These are phyloP conservation scores for Porcisia hertigi DNA, from an alignment of 208 protist species.

Conservation along the genomic window DNA sequence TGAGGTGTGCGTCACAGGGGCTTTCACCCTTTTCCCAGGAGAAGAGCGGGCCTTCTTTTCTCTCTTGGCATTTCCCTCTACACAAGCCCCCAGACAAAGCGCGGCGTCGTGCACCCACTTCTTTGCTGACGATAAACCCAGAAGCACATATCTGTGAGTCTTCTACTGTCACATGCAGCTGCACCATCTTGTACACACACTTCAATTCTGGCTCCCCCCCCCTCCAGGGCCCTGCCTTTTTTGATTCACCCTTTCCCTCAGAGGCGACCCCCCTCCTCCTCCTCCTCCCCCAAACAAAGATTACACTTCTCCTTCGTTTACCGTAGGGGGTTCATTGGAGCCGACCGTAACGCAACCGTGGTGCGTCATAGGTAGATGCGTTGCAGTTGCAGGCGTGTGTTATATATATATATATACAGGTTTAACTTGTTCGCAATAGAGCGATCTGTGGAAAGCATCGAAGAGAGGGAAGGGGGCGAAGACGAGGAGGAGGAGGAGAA, in stretches of 20 bases:
- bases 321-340: background rate
- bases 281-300: background rate
- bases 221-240: background rate
- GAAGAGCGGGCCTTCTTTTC: background rate
- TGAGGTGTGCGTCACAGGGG: too few relatives aligned
- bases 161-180: background rate
- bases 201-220: background rate
- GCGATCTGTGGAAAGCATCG: background rate
- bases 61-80: background rate
- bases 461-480: too few relatives aligned
- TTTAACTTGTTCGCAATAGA: background rate
- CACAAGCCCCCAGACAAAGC: background rate
- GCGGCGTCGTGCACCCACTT: background rate
- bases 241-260: too few relatives aligned
- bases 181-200: background rate
- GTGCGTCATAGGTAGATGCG: background rate
- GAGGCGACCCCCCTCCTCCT: background rate
- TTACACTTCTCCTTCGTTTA: background rate
- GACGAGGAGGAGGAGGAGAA: background rate
- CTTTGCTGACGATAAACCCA: background rate
- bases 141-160: background rate
- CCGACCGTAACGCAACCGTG: background rate
- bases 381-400: too few relatives aligned
- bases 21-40: background rate
- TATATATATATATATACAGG: background rate